phyloP scores from a whole-genome alignment of 1,139 yeast species.

The Blastobotrys petasosporus region DNA sequence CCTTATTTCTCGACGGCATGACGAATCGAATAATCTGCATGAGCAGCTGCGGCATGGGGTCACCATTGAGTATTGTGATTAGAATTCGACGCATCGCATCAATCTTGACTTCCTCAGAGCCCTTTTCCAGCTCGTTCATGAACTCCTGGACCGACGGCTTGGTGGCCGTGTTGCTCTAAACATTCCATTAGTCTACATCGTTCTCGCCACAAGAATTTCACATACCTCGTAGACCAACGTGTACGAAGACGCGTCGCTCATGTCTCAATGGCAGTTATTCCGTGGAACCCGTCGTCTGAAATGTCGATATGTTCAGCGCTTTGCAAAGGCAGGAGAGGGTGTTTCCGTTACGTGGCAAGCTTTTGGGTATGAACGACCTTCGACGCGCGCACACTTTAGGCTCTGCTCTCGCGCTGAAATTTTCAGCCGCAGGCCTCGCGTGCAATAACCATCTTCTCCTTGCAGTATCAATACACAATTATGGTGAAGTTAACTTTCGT shows the following conservation, averaged over 20 bases:
- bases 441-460: background rate
- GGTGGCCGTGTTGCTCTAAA: constrained; percentile 40
- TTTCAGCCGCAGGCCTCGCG: background rate
- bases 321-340: too few species aligned
- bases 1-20: constrained; percentile 91
- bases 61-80: constrained; percentile 85
- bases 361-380: too few species aligned
- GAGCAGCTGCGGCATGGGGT: constrained; percentile 86
- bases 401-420: background rate
- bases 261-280: constrained; percentile 9
- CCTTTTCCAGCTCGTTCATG: constrained; percentile 77
- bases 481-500: constrained; percentile 16
- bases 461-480: constrained; percentile 2
- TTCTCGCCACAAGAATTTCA: background rate
- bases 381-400: background rate
- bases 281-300: too few species aligned
- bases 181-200: constrained; percentile 8
- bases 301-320: too few species aligned
- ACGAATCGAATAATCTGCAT: constrained; percentile 97
- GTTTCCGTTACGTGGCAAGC: too few species aligned
- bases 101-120: constrained; percentile 80
- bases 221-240: constrained; percentile 33
- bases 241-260: constrained; percentile 34
- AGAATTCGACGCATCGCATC: constrained; percentile 86
- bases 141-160: constrained; percentile 73